Percentiles rank a stretch among this genome's conserved stretches.
Evolutionary conservation across 768 basidiomycete species (phyloP).

Genomic region (Cubamyces sp.): DNA sequence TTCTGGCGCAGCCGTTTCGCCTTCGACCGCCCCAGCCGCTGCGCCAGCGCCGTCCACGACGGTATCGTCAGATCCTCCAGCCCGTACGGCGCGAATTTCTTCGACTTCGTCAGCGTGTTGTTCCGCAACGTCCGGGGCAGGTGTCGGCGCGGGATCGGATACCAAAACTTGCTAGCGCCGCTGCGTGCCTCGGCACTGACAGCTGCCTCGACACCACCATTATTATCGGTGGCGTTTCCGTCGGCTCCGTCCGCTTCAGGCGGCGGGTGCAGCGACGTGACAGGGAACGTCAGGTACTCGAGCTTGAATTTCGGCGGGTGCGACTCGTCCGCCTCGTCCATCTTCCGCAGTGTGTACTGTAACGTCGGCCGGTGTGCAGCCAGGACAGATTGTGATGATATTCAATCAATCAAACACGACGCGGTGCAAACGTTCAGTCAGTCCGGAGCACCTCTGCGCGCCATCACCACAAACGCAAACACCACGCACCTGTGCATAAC

Average conservation of each 20-base stretch:
- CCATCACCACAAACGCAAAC: background rate
- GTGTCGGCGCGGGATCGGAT: conserved; percentile 59
- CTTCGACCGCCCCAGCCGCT: conserved; percentile 56
- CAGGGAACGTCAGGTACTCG: conserved; percentile 75
- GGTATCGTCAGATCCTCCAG: conserved; percentile 79
- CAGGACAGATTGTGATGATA: background rate
- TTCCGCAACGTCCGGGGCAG: conserved; percentile 55
- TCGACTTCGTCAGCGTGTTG: conserved; percentile 45
- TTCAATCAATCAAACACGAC: conserved; percentile 8
- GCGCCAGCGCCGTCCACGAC: conserved; percentile 72
- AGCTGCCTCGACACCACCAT: background rate
- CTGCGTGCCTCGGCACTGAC: conserved; percentile 18
- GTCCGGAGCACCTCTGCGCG: background rate
- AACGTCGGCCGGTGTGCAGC: background rate
- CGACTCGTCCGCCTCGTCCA: conserved; percentile 47
- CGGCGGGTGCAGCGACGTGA: conserved; percentile 45
- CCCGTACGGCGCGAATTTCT: conserved; percentile 67
- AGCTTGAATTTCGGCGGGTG: conserved; percentile 66
- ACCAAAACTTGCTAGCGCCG: conserved; percentile 35
- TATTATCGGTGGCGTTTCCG: background rate
- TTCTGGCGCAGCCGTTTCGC: conserved; percentile 58
- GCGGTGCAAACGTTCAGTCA: background rate
- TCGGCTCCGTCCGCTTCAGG: conserved; percentile 25
- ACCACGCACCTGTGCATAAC: conserved; percentile 80
- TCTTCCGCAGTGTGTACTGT: conserved; percentile 69